Percentiles rank a stretch among this genome's conserved stretches.
phyloP scores from a whole-genome alignment of 2,329 filamentous ascomycete species.

The Diplodia seriata region DNA sequence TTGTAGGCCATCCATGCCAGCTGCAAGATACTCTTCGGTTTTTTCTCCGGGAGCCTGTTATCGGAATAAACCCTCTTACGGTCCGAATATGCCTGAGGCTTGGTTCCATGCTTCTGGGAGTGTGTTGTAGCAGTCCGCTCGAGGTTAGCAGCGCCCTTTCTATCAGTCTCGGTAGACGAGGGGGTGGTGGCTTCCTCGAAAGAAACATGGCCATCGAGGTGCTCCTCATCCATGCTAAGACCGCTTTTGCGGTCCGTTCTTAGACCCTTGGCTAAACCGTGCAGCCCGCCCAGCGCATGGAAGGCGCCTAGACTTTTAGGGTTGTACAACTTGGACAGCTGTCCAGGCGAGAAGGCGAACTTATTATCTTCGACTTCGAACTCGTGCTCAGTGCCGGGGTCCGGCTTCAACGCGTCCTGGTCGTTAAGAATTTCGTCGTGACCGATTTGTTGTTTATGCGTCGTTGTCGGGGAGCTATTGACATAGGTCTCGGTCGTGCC shows the following conservation, averaged over 20 bases:
- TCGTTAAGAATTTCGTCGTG: constrained; percentile 66
- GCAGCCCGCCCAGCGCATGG: constrained; percentile 60
- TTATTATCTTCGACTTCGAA: constrained; percentile 50
- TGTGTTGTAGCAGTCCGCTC: constrained; percentile 33
- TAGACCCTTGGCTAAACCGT: constrained; percentile 60
- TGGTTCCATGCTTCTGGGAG: constrained; percentile 33
- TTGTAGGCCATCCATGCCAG: constrained; percentile 75
- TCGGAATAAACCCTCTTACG: constrained; percentile 66
- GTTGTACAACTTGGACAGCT: constrained; percentile 62
- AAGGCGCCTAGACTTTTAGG: constrained; percentile 59
- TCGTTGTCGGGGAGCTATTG: constrained; percentile 50
- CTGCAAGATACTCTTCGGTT: constrained; percentile 65
- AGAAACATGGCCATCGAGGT: constrained; percentile 54
- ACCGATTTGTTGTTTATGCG: constrained; percentile 43
- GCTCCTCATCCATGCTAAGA: constrained; percentile 59
- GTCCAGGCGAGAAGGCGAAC: constrained; percentile 63
- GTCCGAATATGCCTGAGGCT: constrained; percentile 55
- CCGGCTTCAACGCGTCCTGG: constrained; percentile 41
- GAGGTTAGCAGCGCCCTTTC: constrained; percentile 28
- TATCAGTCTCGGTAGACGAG: constrained; percentile 35
- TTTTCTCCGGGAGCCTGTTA: constrained; percentile 69
- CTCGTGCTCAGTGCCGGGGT: constrained; percentile 41
- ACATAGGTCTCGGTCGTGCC: constrained; percentile 70
- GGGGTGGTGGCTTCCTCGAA: constrained; percentile 58
- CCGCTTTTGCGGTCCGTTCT: constrained; percentile 58